Base-by-base conservation (phyloP, 306 rosid genomes). In the Citrullus colocynthis region DNA sequence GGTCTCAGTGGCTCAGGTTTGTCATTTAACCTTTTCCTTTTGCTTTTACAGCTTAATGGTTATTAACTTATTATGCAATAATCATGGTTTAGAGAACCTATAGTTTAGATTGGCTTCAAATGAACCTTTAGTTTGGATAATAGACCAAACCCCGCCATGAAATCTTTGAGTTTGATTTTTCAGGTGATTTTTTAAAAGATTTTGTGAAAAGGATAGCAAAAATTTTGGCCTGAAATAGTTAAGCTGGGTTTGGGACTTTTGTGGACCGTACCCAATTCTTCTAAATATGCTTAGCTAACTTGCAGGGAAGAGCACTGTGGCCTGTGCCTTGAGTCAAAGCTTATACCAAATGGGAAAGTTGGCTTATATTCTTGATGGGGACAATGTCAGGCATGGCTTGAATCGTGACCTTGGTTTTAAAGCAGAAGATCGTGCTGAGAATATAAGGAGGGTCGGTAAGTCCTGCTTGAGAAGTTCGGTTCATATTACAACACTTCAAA, bases 351-450 rank as follows among this genome's bases (percentile, higher is more conserved):
- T 82, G 81, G 98, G 98, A 70, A 96, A 91, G 83, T 76, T 96
- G 77, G 57, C 90, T n/a, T 91, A 92, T 73, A 61, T 92, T 81
- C 96, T 96, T 76, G 99, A 96, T 74, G 99, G 99, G 52, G 99
- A 96, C 81, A 96, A 96, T 85, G 86, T 96, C 55, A 89, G 99
- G 85, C 99, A 96, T 83, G 99, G 99, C 74, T 82, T 96, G 70
- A 96, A 89, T 82, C 76, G 82, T 5, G 97, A 92, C 81, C 99
- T 96, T 78, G 83, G 96, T 84, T 96, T 96, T 63, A 87, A 86
- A 85, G 93, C 91, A 20, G 98, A 92, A 87, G 99, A 96, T 79
- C 99, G 99, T 80, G 87, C 98, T n/a, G 99, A 96, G 92, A 96
- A 96, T 87, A 91, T 96, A 58, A 82, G 98, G 76, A 92, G 99